Percentiles rank a stretch among this genome's conserved stretches.
Evolutionary conservation across 2,329 filamentous ascomycete species (phyloP).

Genomic region (Exophiala aquamarina): DNA sequence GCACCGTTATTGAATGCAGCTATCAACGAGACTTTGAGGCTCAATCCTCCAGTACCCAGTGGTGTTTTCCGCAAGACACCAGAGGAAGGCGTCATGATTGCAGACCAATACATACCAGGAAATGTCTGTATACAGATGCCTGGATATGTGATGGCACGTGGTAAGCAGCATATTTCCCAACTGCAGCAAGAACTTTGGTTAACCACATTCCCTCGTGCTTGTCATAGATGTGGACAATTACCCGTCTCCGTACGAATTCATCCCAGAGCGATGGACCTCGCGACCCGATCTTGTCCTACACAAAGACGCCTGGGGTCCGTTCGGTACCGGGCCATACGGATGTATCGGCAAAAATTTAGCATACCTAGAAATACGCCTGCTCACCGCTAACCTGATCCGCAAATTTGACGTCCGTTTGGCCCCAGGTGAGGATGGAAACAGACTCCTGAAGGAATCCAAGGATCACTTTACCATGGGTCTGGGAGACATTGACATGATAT

Average conservation of each 20-base stretch:
- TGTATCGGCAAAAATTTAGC: slow-evolving; percentile 35
- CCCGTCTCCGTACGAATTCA: slow-evolving; percentile 27
- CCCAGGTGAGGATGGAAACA: slow-evolving; percentile 26
- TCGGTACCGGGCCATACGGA: slow-evolving; percentile 31
- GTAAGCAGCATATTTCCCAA: slow-evolving; percentile 14
- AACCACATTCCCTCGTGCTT: neutral
- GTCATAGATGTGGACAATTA: slow-evolving; percentile 24
- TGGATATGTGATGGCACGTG: slow-evolving; percentile 22
- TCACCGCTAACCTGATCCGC: slow-evolving; percentile 25
- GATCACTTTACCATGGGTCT: slow-evolving; percentile 23
- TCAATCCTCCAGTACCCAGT: slow-evolving; percentile 41
- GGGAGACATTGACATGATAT: neutral
- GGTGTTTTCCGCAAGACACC: slow-evolving; percentile 40
- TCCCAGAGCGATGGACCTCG: slow-evolving; percentile 41
- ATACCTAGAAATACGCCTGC: slow-evolving; percentile 30
- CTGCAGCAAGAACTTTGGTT: neutral
- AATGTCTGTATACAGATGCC: slow-evolving; percentile 28
- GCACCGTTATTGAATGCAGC: slow-evolving; percentile 28
- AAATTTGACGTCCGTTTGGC: slow-evolving; percentile 31
- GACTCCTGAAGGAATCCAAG: slow-evolving; percentile 16
- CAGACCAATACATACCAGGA: slow-evolving; percentile 36
- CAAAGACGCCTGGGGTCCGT: slow-evolving; percentile 34
- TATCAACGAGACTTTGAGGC: slow-evolving; percentile 46
- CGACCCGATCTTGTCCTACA: slow-evolving; percentile 35
- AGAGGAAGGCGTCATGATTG: slow-evolving; percentile 38